phyloP scores from a whole-genome alignment of 2,329 filamentous ascomycete genomes.

The Venturia pyrina region DNA sequence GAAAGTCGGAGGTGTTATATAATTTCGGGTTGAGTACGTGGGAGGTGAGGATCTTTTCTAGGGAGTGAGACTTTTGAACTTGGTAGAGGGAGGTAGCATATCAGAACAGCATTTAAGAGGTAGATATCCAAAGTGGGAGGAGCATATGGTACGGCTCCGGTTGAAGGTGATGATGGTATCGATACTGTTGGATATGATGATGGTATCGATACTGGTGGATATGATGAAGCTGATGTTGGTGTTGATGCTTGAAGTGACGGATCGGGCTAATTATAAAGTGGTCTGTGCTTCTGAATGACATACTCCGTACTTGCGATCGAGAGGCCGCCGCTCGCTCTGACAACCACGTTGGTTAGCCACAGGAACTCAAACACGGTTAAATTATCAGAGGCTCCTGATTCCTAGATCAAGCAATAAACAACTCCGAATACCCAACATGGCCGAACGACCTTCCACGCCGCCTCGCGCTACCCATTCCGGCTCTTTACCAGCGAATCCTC shows the following conservation, averaged over 20 bases:
- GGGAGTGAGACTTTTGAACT: no score
- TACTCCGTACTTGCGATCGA: not conserved
- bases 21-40: no score
- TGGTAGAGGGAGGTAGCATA: no score
- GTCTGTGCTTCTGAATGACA: not conserved
- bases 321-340: not conserved
- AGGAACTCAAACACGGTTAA: not conserved
- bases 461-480: constrained; percentile 30
- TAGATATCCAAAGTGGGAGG: no score
- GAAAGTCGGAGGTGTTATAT: not conserved
- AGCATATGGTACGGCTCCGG: no score
- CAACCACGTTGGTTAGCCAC: not conserved
- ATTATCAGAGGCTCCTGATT: no score
- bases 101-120: no score
- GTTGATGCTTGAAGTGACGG: not conserved
- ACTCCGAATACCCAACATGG: constrained; percentile 18
- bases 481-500: constrained; percentile 34
- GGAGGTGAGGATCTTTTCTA: no score
- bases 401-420: not conserved
- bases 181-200: no score
- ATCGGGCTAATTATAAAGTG: not conserved
- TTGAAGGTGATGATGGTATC: no score
- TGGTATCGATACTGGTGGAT: no score
- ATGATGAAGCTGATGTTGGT: not conserved
- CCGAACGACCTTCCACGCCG: constrained; percentile 38